Conservation (phyloP, 331 rosid genomes). For the Quercus phellos region DNA sequence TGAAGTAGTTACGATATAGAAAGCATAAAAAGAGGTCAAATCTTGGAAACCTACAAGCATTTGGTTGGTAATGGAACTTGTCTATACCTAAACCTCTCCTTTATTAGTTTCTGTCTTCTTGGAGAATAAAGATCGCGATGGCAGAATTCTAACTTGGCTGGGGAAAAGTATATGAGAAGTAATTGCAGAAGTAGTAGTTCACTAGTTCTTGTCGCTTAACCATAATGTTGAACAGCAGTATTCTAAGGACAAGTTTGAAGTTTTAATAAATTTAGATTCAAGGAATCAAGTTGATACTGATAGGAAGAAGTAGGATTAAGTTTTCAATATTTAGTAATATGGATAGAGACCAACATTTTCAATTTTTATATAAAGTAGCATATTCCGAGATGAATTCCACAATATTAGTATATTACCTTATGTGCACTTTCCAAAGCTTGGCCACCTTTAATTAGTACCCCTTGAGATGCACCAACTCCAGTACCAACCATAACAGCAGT, state of each 20-base stretch:
- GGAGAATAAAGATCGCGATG: no score
- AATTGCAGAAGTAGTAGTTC: no score
- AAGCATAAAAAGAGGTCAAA: background rate
- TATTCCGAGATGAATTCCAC: background rate
- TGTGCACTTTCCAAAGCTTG: constrained; percentile 83
- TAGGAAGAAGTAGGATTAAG: background rate
- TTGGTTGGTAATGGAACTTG: no score
- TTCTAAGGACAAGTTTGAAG: background rate
- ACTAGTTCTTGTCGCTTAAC: no score
- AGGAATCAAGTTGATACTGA: background rate
- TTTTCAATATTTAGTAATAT: background rate
- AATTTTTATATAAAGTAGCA: background rate
- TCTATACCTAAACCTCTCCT: no score
- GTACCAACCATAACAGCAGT: constrained; percentile 96
- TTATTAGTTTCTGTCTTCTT: no score
- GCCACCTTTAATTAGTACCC: constrained; percentile 84
- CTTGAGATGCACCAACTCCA: constrained; percentile 87
- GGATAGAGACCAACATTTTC: background rate
- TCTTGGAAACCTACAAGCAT: no score
- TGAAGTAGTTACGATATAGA: background rate
- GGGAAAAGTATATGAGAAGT: no score
- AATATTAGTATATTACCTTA: constrained; percentile 41
- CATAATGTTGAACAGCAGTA: no score
- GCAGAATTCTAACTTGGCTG: no score
- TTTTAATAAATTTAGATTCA: background rate